Evolutionary conservation across 78 protist species (phyloP), one percentile per base, ranked within the genome.

Genomic region (Isochrysis galbana): DNA sequence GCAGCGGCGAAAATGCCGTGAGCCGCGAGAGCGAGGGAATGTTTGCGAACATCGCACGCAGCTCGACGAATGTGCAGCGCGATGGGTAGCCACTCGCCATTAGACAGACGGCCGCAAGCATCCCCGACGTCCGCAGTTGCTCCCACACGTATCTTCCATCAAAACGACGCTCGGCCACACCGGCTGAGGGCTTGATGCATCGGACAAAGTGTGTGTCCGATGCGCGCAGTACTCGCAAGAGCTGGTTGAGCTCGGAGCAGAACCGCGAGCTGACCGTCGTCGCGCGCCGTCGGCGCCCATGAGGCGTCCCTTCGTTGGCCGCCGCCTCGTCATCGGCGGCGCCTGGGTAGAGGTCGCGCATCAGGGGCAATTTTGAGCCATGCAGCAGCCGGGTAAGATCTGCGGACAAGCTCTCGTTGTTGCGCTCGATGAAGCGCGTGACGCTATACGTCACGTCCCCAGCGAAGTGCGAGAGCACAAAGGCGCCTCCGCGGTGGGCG

Each of bases 171-270:
- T 47, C 61, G 0, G 23, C 44, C 38, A 2, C 32, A 21, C 1
- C 41, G 23, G 38, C 17, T 32, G 39, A 44, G 39, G 88, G 88
- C 36, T 82, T 95, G 93, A 97, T 96, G 93, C 98, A 97, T 48
- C 98, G 97, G 21, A 97, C 97, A 90, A 96, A 97, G 95, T 97
- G 97, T 54, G 98, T 97, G 91, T 46, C 26, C 91, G 98, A 96
- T 94, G 93, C 89, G 61, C 87, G 93, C 39, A 97, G 95, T 21
- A 97, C 95, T 80, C 91, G 91, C 98, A 97, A 96, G 86, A 97
- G 89, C 39, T 55, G 22, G 39, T 78, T 26, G 54, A 97, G 96
- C 91, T 93, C 95, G 41, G 92, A 96, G 93, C 92, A 87, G 97
- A 95, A 90, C 91, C 90, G 91, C 11, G 95, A 38, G 7, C 95